These are phyloP conservation scores for Hortiboletus campestris DNA, from an alignment of 768 basidiomycete species.

Conservation along the genomic window DNA sequence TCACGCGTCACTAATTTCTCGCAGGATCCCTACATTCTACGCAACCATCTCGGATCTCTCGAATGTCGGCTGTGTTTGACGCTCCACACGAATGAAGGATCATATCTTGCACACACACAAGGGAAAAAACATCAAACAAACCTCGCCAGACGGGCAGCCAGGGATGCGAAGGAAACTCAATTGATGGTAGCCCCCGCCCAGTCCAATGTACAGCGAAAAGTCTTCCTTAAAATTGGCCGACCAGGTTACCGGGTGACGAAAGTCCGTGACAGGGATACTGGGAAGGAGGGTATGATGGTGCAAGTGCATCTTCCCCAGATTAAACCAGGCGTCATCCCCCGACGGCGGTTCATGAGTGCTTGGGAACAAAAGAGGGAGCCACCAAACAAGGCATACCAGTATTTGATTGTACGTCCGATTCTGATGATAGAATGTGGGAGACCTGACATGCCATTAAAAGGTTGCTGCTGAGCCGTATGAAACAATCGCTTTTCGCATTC, in stretches of 20 bases:
- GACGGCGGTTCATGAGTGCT: conserved; percentile 92
- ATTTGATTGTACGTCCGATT: conserved; percentile 82
- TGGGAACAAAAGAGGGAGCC: conserved; percentile 97
- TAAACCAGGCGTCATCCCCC: conserved; percentile 78
- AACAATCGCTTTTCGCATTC: conserved; percentile 98
- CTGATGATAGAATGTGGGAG: conserved; percentile 14
- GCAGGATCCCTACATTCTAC: conserved; percentile 96
- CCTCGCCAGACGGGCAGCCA: conserved; percentile 94
- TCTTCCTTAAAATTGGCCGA: conserved; percentile 95
- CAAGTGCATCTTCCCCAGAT: conserved; percentile 96
- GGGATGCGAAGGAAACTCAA: conserved; percentile 92
- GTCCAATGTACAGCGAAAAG: conserved; percentile 81
- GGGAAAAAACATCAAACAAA: conserved; percentile 99
- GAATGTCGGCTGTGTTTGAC: conserved; percentile 98
- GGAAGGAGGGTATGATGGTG: conserved; percentile 96
- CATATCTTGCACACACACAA: conserved; percentile 98
- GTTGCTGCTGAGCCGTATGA: conserved; percentile 99
- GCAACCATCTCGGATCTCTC: conserved; percentile 96
- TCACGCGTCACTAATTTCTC: conserved; percentile 10
- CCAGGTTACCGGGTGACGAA: conserved; percentile 97
- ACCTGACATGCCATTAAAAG: conserved; percentile 43
- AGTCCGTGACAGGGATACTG: conserved; percentile 85
- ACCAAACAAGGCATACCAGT: conserved; percentile 95
- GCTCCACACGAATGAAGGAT: conserved; percentile 98
- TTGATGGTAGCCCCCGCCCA: conserved; percentile 85